Conservation (phyloP, 805 yeast genomes). For the Tetrapisispora nanseiensis region DNA sequence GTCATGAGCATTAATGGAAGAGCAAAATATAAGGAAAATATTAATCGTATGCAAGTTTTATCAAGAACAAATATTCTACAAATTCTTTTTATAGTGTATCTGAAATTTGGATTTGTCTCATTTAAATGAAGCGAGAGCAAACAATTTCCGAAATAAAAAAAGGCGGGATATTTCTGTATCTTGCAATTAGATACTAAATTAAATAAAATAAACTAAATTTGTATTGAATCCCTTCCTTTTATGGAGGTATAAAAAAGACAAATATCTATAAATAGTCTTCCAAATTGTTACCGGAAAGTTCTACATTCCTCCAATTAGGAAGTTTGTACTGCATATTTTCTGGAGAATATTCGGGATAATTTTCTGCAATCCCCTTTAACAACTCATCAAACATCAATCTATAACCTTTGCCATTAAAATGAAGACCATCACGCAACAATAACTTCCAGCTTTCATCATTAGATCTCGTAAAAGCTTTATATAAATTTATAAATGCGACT, state of each 20-base stretch:
- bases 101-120: too few species aligned
- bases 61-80: too few species aligned
- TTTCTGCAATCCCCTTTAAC: constrained; percentile 28
- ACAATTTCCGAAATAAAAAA: too few species aligned
- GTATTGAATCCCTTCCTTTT: too few species aligned
- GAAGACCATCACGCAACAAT: constrained; percentile 47
- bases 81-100: too few species aligned
- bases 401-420: constrained; percentile 48
- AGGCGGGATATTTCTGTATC: too few species aligned
- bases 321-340: constrained; percentile 30
- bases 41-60: too few species aligned
- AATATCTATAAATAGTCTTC: background rate
- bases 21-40: too few species aligned
- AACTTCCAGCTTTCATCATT: constrained; percentile 33
- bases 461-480: constrained; percentile 33
- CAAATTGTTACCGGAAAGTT: constrained; percentile 17
- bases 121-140: too few species aligned
- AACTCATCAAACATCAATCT: constrained; percentile 38
- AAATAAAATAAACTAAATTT: too few species aligned
- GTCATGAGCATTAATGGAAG: background rate
- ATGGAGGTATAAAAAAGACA: too few species aligned
- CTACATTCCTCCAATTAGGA: constrained; percentile 35
- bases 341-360: constrained; percentile 42
- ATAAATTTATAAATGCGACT: constrained; percentile 52
- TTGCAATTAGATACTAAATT: too few species aligned